Evolutionary conservation across 75 land plant species (phyloP).

Genomic region (Sequoiadendron giganteum): DNA sequence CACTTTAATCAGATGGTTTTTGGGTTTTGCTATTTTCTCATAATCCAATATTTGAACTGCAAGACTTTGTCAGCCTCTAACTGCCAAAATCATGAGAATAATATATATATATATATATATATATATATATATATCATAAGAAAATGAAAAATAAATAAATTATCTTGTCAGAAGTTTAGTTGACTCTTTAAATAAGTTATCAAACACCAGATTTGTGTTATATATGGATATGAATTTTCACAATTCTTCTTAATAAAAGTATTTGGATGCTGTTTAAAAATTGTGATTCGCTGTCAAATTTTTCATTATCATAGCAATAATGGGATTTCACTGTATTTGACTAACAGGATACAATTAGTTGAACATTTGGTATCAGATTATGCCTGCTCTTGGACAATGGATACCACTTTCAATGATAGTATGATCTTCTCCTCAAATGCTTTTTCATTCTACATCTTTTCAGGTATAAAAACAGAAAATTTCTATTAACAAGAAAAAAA

Average conservation of each 20-base stretch:
- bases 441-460: background rate
- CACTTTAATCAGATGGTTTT: background rate
- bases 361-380: constrained; percentile 61
- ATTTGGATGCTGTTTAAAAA: background rate
- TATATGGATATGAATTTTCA: background rate
- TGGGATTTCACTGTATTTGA: background rate
- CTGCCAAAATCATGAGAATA: background rate
- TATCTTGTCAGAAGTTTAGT: background rate
- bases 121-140: too few relatives aligned
- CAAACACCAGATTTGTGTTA: background rate
- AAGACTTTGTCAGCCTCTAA: background rate
- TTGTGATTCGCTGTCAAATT: background rate
- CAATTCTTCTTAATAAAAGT: background rate
- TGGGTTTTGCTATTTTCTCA: background rate
- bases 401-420: constrained; percentile 45
- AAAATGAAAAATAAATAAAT: background rate
- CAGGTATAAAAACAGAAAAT: too few relatives aligned
- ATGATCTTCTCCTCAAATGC: background rate
- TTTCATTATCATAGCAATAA: background rate
- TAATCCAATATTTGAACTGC: background rate
- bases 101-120: too few relatives aligned
- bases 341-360: constrained; percentile 58
- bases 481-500: too few relatives aligned
- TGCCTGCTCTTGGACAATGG: constrained; percentile 34
- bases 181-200: background rate